A percentile compares a stretch with the other conserved stretches of the same genome.
phyloP scores from a whole-genome alignment of 2,329 filamentous ascomycete species.

The Pezicula radicicola region DNA sequence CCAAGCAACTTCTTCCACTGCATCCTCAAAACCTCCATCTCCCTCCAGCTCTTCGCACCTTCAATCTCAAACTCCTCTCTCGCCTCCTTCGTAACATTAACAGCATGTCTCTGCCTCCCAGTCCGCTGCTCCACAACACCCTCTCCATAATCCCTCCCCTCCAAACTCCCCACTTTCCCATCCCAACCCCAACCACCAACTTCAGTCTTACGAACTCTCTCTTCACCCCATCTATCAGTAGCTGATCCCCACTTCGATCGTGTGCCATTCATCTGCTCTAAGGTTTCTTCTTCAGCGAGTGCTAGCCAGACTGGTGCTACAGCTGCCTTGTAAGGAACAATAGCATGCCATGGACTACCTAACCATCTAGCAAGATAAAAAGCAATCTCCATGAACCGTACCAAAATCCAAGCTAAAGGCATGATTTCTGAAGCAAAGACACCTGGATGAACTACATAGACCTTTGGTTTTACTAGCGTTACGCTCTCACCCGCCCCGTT shows the following conservation, averaged over 20 bases:
- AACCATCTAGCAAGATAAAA: constrained; percentile 73
- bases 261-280: constrained; percentile 55
- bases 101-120: constrained; percentile 56
- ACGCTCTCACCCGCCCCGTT: constrained; percentile 14
- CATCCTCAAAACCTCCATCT: constrained; percentile 68
- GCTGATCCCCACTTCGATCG: constrained; percentile 83
- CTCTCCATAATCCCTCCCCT: constrained; percentile 40
- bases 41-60: constrained; percentile 60
- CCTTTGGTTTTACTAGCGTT: constrained; percentile 47
- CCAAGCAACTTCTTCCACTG: constrained; percentile 53
- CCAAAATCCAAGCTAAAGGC: constrained; percentile 67
- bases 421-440: constrained; percentile 81
- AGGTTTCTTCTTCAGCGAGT: constrained; percentile 59
- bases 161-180: constrained; percentile 52
- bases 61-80: constrained; percentile 59
- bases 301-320: constrained; percentile 75
- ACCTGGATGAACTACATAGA: constrained; percentile 83
- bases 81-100: constrained; percentile 57
- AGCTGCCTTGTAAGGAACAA: constrained; percentile 74
- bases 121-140: constrained; percentile 34
- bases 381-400: constrained; percentile 62
- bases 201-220: constrained; percentile 71
- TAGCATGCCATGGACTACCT: constrained; percentile 85
- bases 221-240: constrained; percentile 54
- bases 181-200: constrained; percentile 82